Base-by-base conservation (phyloP, 768 basidiomycete species). In the Leucocoprinus sp. region DNA sequence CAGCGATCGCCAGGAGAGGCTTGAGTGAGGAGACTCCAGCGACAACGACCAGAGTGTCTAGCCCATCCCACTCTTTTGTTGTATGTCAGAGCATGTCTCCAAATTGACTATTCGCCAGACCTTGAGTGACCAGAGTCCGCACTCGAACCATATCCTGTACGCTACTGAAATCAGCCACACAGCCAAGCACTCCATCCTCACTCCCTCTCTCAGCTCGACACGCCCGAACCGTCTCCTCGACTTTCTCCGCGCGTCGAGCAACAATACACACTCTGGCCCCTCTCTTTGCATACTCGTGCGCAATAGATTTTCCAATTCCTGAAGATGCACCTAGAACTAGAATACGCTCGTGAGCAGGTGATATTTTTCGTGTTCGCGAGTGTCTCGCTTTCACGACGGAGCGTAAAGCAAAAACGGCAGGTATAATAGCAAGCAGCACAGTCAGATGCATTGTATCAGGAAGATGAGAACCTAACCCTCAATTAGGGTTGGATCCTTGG, bases 1-100 rank as follows among this genome's bases (percentile, higher is more conserved):
- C 84, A 12, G 86, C 82, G 8, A 89, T 62, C 2, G 76, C 73
- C 60, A 93, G 68, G 19, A 95, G 65, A 0, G 91, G 84, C 42
- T 75, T 78, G 2, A 92, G 68, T 8, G 90, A 82, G 0, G 88
- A 88, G 0, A 93, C 85, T 3, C 93, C 93, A 2, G 91, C 90
- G 24, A 77, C 74, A 27, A 95, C 76, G 23, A 91, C 65, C 4
- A 95, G 57, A 0, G 92, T 95, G 60, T 95, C 92, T 1, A 93
- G 53, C 12, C 90, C 87, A 1, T 64, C 66, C 89, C 90, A 93
- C 52, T 70, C 92, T 93, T 47, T 35, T 8, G n/a, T 4, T 4
- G 4, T 12, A 22, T 46, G 12, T 26, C n/a, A 24, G 38, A 23
- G 26, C 22, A 35, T 21, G 28, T 22, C 5, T 18, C 19, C 24